Conservation (phyloP, 202 grass and related monocot genomes). For the Cymbopogon flexuosus region DNA sequence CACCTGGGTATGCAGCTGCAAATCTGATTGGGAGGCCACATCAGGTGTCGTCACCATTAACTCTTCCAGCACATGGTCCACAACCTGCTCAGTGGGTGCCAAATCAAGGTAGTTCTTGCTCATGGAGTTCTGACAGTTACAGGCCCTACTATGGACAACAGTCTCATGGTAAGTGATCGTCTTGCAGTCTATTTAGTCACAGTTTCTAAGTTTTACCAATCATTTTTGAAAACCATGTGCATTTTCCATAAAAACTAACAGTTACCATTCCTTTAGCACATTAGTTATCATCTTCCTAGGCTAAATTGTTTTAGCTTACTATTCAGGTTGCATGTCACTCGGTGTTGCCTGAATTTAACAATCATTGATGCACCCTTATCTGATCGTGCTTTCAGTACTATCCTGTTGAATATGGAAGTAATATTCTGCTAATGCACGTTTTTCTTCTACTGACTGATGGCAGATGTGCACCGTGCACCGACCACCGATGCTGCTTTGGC, state of each 20-base stretch:
- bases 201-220: background rate
- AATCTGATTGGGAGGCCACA: conserved; percentile 22
- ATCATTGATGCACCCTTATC: background rate
- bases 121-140: conserved; percentile 22
- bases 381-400: background rate
- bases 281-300: background rate
- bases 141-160: conserved; percentile 23
- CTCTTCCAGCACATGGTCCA: conserved; percentile 11
- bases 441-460: background rate
- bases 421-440: conserved; percentile 13
- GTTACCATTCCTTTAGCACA: background rate
- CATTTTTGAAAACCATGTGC: background rate
- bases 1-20: conserved; percentile 27
- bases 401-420: background rate
- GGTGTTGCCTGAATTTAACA: background rate
- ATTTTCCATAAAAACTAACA: background rate
- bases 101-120: conserved; percentile 1
- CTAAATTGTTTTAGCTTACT: background rate
- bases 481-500: background rate
- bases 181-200: background rate
- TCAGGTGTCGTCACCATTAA: conserved; percentile 21
- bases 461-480: background rate
- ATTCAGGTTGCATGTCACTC: background rate
- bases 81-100: conserved; percentile 6
- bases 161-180: conserved; percentile 32